Evolutionary conservation across 768 basidiomycete species (phyloP), one percentile per base, ranked within the genome.

Genomic region (Pluteus cervinus): DNA sequence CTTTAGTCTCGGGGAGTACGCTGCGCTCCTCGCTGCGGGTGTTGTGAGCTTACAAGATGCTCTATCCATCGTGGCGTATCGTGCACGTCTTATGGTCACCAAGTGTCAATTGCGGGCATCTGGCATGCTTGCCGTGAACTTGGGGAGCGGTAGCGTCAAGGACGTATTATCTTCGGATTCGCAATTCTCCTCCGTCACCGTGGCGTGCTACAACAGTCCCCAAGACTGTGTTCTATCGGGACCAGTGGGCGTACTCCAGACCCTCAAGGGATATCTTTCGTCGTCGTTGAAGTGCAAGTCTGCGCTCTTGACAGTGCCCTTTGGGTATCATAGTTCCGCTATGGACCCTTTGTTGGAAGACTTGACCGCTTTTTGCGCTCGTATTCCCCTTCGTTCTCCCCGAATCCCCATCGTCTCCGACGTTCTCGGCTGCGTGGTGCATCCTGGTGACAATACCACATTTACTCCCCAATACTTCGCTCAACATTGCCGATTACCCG

Each of bases 1-100:
- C 18, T 33, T 33, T 42, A 87, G 85, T 54, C 66, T 87, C 12
- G 85, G 85, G 26, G 85, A 87, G 61, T 86, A 83, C 38, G 76
- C 76, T 6, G 84, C 80, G 7, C 68, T 86, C 26, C 77, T 79
- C 12, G 58, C 68, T n/a, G 75, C 83, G 0, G 71, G 65, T 1
- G 74, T 82, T 1, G 47, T 87, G 10, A 62, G 66, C 0, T 56
- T 86, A 12, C 60, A 71, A 42, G 73, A 71, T 11, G 81, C 76
- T 3, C 61, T 87, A 10, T 54, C 58, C 4, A 53, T 86, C 17
- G 68, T 86, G 26, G 79, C 76, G 2, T 60, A 59, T 29, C 67
- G 83, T 29, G 77, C 71, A 5, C 67, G 68, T n/a, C 56, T 81
- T 10, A 77, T 86, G 61, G 53, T 64, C 14, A 57, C 55, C 30